These are phyloP conservation scores for Cryptococcus neoformans DNA, from an alignment of 1,284 basidiomycete genomes.

Conservation along the genomic window DNA sequence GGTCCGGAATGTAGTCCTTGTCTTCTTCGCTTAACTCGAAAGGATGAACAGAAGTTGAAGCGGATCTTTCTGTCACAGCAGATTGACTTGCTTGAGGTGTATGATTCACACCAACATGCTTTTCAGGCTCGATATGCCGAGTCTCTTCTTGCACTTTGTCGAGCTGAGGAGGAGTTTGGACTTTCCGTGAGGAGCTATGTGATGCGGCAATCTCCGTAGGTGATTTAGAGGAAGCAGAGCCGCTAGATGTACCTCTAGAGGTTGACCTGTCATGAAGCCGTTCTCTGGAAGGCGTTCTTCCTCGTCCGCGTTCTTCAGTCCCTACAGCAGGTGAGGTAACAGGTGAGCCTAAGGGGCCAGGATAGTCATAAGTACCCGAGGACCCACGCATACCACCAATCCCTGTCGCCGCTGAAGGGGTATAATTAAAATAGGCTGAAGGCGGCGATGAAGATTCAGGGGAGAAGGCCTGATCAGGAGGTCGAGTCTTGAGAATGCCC, in stretches of 20 bases:
- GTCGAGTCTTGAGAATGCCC: conserved; percentile 46
- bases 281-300: conserved; percentile 26
- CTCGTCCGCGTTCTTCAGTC: conserved; percentile 29
- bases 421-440: conserved; percentile 47
- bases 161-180: conserved; percentile 15
- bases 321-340: conserved; percentile 11
- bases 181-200: conserved; percentile 2
- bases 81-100: neutral
- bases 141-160: conserved; percentile 26
- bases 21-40: neutral
- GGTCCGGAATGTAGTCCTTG: conserved; percentile 35
- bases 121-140: conserved; percentile 7
- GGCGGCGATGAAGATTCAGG: conserved; percentile 35
- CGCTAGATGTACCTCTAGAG: conserved; percentile 31
- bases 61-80: neutral
- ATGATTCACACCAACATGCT: neutral
- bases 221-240: conserved; percentile 22
- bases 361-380: conserved; percentile 9
- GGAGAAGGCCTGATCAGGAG: conserved; percentile 20
- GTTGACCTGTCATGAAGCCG: conserved; percentile 31
- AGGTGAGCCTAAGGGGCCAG: conserved; percentile 25
- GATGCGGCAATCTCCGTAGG: conserved; percentile 12
- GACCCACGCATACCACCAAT: conserved; percentile 44
- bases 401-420: conserved; percentile 48
- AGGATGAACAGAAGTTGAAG: neutral